phyloP scores from a whole-genome alignment of 2,329 filamentous ascomycete species.

The Lecanicillium sp. region DNA sequence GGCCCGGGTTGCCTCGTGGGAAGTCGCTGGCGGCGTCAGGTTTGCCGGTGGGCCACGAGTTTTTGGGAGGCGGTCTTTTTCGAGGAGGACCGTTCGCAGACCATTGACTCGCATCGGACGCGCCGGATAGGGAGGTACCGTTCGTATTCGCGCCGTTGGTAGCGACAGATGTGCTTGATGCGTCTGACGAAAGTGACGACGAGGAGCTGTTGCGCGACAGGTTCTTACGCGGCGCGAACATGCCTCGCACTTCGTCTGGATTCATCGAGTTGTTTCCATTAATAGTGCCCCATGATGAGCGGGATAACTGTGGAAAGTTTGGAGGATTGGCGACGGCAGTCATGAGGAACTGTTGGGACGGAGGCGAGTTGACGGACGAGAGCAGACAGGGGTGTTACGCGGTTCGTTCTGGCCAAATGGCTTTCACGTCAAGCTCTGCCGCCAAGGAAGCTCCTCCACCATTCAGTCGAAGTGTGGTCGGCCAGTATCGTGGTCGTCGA shows the following conservation, averaged over 20 bases:
- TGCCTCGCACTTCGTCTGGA: slow-evolving; percentile 75
- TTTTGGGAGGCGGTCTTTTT: slow-evolving; percentile 45
- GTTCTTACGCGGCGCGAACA: slow-evolving; percentile 84
- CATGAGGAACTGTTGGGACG: slow-evolving; percentile 39
- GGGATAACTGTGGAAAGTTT: slow-evolving; percentile 55
- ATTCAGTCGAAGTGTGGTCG: slow-evolving; percentile 6
- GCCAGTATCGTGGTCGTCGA: not conserved
- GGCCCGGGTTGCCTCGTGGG: slow-evolving; percentile 34
- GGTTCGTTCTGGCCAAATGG: slow-evolving; percentile 6
- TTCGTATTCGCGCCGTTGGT: slow-evolving; percentile 54
- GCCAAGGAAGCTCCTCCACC: slow-evolving; percentile 3
- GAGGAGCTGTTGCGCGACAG: slow-evolving; percentile 85
- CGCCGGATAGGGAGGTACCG: slow-evolving; percentile 43
- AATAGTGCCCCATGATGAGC: slow-evolving; percentile 56
- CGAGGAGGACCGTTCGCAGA: slow-evolving; percentile 37
- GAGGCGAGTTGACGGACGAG: slow-evolving; percentile 15
- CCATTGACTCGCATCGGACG: slow-evolving; percentile 44
- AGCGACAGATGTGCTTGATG: slow-evolving; percentile 56
- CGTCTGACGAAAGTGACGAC: slow-evolving; percentile 68
- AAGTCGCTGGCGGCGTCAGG: slow-evolving; percentile 40
- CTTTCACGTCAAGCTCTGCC: slow-evolving; percentile 3
- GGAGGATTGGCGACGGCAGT: slow-evolving; percentile 61
- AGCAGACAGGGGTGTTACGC: slow-evolving; percentile 11
- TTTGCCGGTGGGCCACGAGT: slow-evolving; percentile 41
- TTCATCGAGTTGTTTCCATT: slow-evolving; percentile 62